Evolutionary conservation across 441 rosid genomes (phyloP), one percentile per base, ranked within the genome.

Genomic region (Aquilaria agallochum): DNA sequence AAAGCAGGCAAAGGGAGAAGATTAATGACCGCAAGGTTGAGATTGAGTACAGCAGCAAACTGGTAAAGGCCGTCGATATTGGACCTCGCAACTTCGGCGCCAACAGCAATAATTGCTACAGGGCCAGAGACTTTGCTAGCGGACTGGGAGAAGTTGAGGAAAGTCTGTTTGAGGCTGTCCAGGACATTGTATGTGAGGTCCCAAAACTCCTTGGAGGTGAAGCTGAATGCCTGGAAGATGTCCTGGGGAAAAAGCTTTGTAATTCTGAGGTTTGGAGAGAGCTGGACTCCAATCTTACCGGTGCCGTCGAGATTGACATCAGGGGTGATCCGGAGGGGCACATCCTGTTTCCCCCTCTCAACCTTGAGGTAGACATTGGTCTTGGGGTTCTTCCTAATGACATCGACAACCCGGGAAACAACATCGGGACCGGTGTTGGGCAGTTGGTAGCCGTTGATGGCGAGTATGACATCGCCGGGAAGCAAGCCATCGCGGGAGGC

Each of bases 41-140:
- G 63, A 79, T 94, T 94, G 49, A 91, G 82, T 53, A 91, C 70
- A 9, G 99, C 99, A 0, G 99, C 99, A 70, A 94, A 94, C 68
- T 94, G 97, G 64, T 78, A 94, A 5, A 94, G 92, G 9, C 97
- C 99, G 11, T 89, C 97, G 7, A 73, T 67, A 50, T 88, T 94
- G 11, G 99, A 90, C 80, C 92, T 85, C 13, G 99, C 99, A 14
- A 94, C 99, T 79, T 94, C 96, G 1, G 97, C 97, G 50, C 99
- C 99, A 13, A 94, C 98, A 42, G 97, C 97, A 51, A 94, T 94
- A 40, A 94, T 94, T 2, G 98, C 98, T 2, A 90, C 94, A 0
- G 98, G 98, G 71, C 98, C 98, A 0, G 98, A 84, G 33, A 94
- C 90, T 72, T 89, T 84, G 76, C 96, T 78, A 3, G 99, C 97